phyloP scores from a whole-genome alignment of 2,329 filamentous ascomycete genomes.

The Aspergillus transmontanensis region DNA sequence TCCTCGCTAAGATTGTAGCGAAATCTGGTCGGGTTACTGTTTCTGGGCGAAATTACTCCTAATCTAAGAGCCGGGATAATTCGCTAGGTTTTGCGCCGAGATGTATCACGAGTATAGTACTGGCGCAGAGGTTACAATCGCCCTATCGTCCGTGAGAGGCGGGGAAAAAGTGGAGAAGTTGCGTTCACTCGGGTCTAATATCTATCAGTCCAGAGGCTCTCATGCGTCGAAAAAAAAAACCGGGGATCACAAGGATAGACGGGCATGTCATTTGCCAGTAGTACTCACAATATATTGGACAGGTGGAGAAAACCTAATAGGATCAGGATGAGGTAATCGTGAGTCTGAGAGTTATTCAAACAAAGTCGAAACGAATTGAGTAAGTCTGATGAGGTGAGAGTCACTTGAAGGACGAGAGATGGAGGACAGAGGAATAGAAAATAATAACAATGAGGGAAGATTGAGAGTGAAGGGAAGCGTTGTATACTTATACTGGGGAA shows the following conservation, averaged over 20 bases:
- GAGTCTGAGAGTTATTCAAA: background rate
- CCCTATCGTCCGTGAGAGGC: conserved; percentile 19
- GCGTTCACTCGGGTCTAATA: conserved; percentile 6
- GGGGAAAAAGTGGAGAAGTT: conserved; percentile 36
- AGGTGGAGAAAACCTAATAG: conserved; percentile 13
- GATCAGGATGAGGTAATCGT: background rate
- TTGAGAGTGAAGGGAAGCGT: background rate
- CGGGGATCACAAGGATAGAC: conserved; percentile 5
- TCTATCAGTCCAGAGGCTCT: conserved; percentile 14
- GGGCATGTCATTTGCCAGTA: conserved; percentile 8
- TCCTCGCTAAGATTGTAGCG: background rate
- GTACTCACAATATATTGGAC: conserved; percentile 18
- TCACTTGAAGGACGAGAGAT: background rate
- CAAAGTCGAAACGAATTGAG: background rate
- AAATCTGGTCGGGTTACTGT: background rate
- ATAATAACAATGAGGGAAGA: background rate
- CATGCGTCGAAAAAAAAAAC: conserved; percentile 9
- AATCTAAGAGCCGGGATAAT: conserved; percentile 8
- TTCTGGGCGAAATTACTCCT: conserved; percentile 11
- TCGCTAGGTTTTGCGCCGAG: conserved; percentile 11
- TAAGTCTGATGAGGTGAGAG: background rate
- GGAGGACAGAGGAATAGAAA: background rate
- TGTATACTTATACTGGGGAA: conserved; percentile 5
- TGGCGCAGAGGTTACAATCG: conserved; percentile 17
- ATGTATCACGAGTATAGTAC: conserved; percentile 6